Percentiles rank a stretch among this genome's conserved stretches.
Conservation (phyloP, 345 rosid species). For the Microthlaspi erraticum region DNA sequence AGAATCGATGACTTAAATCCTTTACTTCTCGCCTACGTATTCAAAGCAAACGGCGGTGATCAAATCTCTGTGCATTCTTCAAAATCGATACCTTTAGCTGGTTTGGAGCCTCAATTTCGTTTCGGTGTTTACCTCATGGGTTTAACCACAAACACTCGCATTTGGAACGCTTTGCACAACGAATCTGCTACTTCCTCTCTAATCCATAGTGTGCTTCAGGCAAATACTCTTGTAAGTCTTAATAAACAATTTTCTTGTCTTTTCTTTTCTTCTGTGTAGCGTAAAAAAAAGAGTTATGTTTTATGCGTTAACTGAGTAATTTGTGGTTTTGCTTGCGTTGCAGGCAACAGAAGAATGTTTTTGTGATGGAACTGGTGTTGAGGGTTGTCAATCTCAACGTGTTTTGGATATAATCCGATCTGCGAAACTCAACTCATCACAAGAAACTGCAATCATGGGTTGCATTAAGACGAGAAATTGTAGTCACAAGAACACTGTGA, state of each 20-base stretch:
- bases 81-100: constrained; percentile 14
- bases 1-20: constrained; percentile 40
- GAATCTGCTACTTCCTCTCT: constrained; percentile 23
- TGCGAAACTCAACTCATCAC: constrained; percentile 42
- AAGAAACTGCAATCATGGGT: constrained; percentile 41
- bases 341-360: constrained; percentile 29
- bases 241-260: background rate
- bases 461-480: constrained; percentile 32
- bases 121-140: constrained; percentile 46
- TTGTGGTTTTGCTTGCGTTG: constrained; percentile 6
- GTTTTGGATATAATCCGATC: constrained; percentile 32
- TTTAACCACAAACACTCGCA: constrained; percentile 47
- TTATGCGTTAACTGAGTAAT: background rate
- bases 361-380: background rate
- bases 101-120: background rate
- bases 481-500: constrained; percentile 36
- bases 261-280: background rate
- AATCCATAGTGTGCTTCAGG: constrained; percentile 40
- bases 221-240: constrained; percentile 31
- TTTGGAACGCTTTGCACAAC: constrained; percentile 50
- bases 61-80: constrained; percentile 38
- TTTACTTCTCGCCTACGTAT: constrained; percentile 41
- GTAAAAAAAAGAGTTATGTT: too few relatives aligned
- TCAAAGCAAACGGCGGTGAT: background rate
- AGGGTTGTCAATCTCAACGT: constrained; percentile 31